Conservation (phyloP, 2,329 filamentous ascomycete genomes). For the Pleurostoma richardsiae region DNA sequence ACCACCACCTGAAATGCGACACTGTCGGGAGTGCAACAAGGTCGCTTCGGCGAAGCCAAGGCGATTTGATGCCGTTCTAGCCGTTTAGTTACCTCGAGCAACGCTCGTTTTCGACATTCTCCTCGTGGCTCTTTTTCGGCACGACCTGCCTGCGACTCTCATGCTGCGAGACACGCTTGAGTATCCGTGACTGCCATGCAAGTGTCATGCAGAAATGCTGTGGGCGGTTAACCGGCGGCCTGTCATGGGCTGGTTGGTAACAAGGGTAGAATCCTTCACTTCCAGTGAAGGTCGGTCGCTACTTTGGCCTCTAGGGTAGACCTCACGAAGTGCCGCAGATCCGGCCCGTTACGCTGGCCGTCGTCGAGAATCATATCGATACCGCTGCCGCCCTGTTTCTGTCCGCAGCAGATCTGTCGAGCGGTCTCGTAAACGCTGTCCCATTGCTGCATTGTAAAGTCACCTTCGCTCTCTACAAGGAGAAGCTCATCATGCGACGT, state of each 20-base stretch:
- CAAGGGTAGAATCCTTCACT: slow-evolving; percentile 25
- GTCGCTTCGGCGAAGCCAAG: too few relatives aligned
- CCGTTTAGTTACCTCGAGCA: too few relatives aligned
- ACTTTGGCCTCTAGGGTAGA: slow-evolving; percentile 54
- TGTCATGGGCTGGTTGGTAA: too few relatives aligned
- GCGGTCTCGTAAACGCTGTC: slow-evolving; percentile 62
- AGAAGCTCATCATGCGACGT: slow-evolving; percentile 69
- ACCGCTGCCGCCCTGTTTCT: slow-evolving; percentile 22
- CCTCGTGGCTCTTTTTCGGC: too few relatives aligned
- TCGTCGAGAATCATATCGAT: slow-evolving; percentile 41
- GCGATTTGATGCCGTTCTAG: too few relatives aligned
- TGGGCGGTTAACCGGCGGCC: too few relatives aligned
- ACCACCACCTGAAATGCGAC: background rate
- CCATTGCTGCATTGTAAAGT: slow-evolving; percentile 73
- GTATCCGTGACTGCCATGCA: too few relatives aligned
- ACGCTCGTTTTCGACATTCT: too few relatives aligned
- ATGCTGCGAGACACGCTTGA: too few relatives aligned
- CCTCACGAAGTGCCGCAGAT: slow-evolving; percentile 56
- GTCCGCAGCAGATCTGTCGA: slow-evolving; percentile 56
- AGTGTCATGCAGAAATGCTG: too few relatives aligned
- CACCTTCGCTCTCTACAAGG: slow-evolving; percentile 75
- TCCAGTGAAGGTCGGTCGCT: slow-evolving; percentile 51
- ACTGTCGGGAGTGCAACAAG: background rate
- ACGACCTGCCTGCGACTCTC: too few relatives aligned
- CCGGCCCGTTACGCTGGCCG: slow-evolving; percentile 33